Percentiles rank a stretch among this genome's conserved stretches.
These are phyloP conservation scores for Plectosphaerella cucumerina DNA, from an alignment of 2,329 filamentous ascomycete species.

Conservation along the genomic window DNA sequence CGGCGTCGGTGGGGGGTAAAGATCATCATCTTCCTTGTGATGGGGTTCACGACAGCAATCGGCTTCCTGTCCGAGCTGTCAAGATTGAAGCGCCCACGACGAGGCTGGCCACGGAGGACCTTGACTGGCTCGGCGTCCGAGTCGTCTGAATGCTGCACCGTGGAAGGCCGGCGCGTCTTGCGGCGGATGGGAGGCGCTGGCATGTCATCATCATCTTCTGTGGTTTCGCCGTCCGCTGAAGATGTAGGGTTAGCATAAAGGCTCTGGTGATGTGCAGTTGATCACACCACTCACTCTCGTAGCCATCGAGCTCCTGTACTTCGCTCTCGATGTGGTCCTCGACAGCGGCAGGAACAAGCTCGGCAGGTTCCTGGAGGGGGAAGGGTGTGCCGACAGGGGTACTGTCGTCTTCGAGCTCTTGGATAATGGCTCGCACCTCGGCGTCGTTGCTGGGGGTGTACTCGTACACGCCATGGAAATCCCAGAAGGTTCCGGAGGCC, in stretches of 20 bases:
- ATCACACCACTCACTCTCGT: conserved; percentile 49
- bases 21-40: conserved; percentile 59
- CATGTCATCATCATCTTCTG: conserved; percentile 50
- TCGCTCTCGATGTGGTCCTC: conserved; percentile 27
- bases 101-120: conserved; percentile 46
- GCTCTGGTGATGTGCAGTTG: not conserved
- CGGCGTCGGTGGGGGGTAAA: conserved; percentile 50
- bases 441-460: conserved; percentile 28
- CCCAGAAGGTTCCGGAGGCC: conserved; percentile 59
- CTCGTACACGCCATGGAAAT: conserved; percentile 47
- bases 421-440: conserved; percentile 37
- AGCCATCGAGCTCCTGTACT: conserved; percentile 47
- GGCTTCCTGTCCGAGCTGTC: conserved; percentile 52
- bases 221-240: conserved; percentile 57
- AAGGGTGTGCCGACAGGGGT: conserved; percentile 37
- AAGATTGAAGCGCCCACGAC: conserved; percentile 50
- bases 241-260: conserved; percentile 7
- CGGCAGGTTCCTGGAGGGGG: conserved; percentile 12
- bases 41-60: conserved; percentile 53
- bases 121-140: conserved; percentile 51
- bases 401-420: conserved; percentile 33
- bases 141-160: conserved; percentile 26
- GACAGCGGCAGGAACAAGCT: conserved; percentile 23
- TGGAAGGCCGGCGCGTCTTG: conserved; percentile 39
- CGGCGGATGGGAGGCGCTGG: conserved; percentile 45